A percentile compares a stretch with the other conserved stretches of the same genome.
phyloP scores from a whole-genome alignment of 441 rosid species.

The Arabidopsis hybrid region DNA sequence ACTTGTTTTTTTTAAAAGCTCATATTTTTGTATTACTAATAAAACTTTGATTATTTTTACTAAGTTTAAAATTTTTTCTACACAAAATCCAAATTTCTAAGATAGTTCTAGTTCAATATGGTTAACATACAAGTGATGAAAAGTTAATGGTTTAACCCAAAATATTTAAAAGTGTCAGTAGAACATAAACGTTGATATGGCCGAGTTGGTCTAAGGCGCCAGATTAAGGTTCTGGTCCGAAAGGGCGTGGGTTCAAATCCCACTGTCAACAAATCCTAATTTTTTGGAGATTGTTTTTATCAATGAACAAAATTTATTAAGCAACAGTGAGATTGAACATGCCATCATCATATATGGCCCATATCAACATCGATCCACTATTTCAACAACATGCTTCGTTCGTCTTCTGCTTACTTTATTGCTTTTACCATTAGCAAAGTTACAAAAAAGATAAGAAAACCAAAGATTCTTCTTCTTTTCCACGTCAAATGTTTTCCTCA shows the following conservation, averaged over 20 bases:
- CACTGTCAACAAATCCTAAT: conserved; percentile 48
- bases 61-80: too few species aligned
- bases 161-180: too few species aligned
- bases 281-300: too few species aligned
- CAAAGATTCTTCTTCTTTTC: conserved; percentile 5
- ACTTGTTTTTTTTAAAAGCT: too few species aligned
- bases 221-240: conserved; percentile 99
- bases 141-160: too few species aligned
- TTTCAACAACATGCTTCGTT: background rate
- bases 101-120: too few species aligned
- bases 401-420: background rate
- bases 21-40: too few species aligned
- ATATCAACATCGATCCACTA: background rate
- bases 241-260: conserved; percentile 99
- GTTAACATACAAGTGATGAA: too few species aligned
- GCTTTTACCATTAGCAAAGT: background rate
- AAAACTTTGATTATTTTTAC: too few species aligned
- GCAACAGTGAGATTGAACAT: background rate
- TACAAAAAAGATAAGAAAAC: background rate
- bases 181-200: conserved; percentile 49
- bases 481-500: conserved; percentile 31
- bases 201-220: conserved; percentile 99
- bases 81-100: too few species aligned
- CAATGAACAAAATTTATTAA: background rate
- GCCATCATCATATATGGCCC: background rate